A percentile compares a stretch with the other conserved stretches of the same genome.
Conservation (phyloP, 1,284 basidiomycete species). For the Puccinia polysora region DNA sequence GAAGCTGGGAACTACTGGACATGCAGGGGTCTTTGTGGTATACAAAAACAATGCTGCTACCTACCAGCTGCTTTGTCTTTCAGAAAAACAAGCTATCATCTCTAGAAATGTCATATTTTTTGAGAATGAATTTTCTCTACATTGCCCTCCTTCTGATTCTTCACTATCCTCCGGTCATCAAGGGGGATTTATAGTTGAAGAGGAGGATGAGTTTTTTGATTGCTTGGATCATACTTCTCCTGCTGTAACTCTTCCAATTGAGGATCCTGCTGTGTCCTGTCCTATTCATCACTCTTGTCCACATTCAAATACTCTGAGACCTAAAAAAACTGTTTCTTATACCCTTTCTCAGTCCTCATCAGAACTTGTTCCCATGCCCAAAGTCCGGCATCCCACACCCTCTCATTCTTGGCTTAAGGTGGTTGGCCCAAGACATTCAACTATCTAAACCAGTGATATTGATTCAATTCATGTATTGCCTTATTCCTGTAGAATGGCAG, state of each 20-base stretch:
- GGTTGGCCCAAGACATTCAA: no score
- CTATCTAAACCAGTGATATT: no score
- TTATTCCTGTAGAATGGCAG: no score
- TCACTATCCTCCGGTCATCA: no score
- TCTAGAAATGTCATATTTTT: background rate
- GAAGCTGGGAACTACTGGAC: background rate
- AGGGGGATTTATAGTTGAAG: no score
- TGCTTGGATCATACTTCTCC: no score
- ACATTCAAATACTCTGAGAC: background rate
- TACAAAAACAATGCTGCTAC: background rate
- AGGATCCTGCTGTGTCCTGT: background rate
- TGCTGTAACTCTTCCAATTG: background rate
- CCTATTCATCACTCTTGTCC: background rate
- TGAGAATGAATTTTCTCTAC: background rate
- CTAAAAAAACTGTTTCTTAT: background rate
- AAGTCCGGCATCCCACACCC: no score
- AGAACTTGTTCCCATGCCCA: no score
- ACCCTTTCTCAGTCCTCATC: background rate
- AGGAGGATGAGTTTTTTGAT: no score
- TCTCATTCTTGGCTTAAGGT: no score
- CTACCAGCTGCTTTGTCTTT: background rate
- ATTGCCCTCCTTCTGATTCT: no score
- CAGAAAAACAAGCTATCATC: background rate
- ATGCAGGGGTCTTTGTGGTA: background rate
- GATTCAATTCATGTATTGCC: no score